phyloP scores from a whole-genome alignment of 2,329 filamentous ascomycete species.

The Alternaria arbusti region DNA sequence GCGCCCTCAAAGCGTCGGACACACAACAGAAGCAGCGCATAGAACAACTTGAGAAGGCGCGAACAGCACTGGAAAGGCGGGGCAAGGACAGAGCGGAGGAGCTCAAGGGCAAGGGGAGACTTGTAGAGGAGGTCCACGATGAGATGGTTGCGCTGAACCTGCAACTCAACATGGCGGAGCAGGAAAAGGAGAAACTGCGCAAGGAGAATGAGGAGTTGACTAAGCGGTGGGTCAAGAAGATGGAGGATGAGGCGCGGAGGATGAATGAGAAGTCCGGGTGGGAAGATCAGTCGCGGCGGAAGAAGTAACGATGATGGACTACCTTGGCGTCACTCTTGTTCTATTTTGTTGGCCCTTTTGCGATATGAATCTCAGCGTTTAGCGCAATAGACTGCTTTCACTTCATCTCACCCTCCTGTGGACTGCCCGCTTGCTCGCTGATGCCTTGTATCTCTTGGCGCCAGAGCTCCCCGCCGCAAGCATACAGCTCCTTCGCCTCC shows the following conservation, averaged over 20 bases:
- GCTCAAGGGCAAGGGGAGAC: conserved; percentile 78
- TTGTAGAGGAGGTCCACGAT: conserved; percentile 88
- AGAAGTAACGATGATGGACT: conserved; percentile 12
- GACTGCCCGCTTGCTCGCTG: conserved; percentile 11
- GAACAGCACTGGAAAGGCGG: conserved; percentile 66
- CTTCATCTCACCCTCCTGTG: not conserved
- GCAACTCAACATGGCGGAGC: conserved; percentile 84
- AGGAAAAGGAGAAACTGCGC: conserved; percentile 73
- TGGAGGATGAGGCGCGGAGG: conserved; percentile 82
- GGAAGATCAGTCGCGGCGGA: conserved; percentile 28
- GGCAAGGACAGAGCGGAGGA: conserved; percentile 86
- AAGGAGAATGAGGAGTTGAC: conserved; percentile 88
- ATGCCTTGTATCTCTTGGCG: conserved; percentile 38
- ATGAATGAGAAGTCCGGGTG: conserved; percentile 68
- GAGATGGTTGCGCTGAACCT: conserved; percentile 88
- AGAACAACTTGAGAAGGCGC: conserved; percentile 66
- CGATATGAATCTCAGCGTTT: not conserved
- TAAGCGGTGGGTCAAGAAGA: conserved; percentile 87
- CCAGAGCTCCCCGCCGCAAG: conserved; percentile 33
- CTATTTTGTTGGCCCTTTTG: not conserved
- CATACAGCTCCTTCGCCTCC: conserved; percentile 14
- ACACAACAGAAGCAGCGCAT: conserved; percentile 68
- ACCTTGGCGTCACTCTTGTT: not conserved
- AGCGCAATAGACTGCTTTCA: not conserved
- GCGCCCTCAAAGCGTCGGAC: conserved; percentile 65